These are phyloP conservation scores for Arthonia radiata DNA, from an alignment of 495 filamentous ascomycete genomes.

Conservation along the genomic window DNA sequence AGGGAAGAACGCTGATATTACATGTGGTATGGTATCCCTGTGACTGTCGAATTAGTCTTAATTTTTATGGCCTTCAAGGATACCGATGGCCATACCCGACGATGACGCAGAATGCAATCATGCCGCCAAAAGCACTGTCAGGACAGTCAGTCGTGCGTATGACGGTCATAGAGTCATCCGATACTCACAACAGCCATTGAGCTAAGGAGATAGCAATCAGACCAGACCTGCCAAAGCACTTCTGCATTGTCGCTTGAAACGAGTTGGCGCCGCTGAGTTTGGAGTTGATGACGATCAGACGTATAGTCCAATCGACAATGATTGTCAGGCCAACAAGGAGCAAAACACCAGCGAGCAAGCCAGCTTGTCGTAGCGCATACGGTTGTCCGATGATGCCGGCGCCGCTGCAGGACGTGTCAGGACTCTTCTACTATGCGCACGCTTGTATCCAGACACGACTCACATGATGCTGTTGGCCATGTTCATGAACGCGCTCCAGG, in stretches of 20 bases:
- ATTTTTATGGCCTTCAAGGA: no score
- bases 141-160: slow-evolving; percentile 4
- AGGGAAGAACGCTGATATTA: slow-evolving; percentile 61
- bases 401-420: slow-evolving; percentile 21
- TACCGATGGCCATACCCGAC: no score
- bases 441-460: slow-evolving; percentile 4
- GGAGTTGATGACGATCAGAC: slow-evolving; percentile 83
- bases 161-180: not conserved
- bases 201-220: slow-evolving; percentile 75
- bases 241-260: slow-evolving; percentile 84
- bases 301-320: slow-evolving; percentile 88
- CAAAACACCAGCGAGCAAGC: slow-evolving; percentile 52
- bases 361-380: slow-evolving; percentile 80
- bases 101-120: slow-evolving; percentile 95
- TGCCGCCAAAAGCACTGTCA: slow-evolving; percentile 68
- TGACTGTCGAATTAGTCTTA: no score
- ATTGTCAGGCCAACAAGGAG: slow-evolving; percentile 59
- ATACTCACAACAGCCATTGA: slow-evolving; percentile 66
- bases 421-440: not conserved
- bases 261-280: slow-evolving; percentile 79
- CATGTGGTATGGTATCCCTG: slow-evolving; percentile 83
- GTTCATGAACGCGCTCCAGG: slow-evolving; percentile 74
- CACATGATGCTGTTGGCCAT: slow-evolving; percentile 95
- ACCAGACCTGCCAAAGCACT: slow-evolving; percentile 72
- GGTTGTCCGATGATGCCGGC: slow-evolving; percentile 94